phyloP scores from a whole-genome alignment of 2,329 filamentous ascomycete species.

The Fonsecaea pugnacius region DNA sequence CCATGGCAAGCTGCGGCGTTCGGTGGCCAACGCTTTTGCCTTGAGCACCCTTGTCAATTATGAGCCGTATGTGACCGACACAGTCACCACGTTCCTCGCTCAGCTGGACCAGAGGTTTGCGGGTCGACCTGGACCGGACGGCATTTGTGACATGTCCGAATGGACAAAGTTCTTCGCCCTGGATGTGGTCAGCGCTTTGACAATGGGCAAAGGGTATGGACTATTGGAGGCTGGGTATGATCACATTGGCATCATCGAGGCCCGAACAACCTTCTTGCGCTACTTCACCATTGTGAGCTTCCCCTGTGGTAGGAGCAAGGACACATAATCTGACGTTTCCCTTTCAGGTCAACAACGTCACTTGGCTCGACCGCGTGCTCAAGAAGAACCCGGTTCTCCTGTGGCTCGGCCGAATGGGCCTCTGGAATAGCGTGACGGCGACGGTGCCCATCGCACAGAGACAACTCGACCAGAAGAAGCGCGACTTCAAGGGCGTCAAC shows the following conservation, averaged over 20 bases:
- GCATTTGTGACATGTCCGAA: constrained; percentile 39
- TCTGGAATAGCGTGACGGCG: constrained; percentile 22
- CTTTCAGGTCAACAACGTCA: constrained; percentile 39
- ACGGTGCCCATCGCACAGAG: constrained; percentile 63
- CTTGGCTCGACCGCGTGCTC: constrained; percentile 42
- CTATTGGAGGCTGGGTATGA: constrained; percentile 42
- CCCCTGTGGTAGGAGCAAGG: not conserved
- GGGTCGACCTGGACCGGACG: constrained; percentile 7
- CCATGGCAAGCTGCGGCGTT: constrained; percentile 26
- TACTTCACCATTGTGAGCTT: constrained; percentile 33
- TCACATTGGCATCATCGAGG: constrained; percentile 41
- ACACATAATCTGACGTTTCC: not conserved
- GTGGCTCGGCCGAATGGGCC: constrained; percentile 18
- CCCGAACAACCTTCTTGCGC: constrained; percentile 35
- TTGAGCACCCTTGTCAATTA: constrained; percentile 35
- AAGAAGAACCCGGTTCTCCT: constrained; percentile 48
- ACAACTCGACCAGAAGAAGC: constrained; percentile 61
- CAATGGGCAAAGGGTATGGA: constrained; percentile 41
- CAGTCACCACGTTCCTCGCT: constrained; percentile 29
- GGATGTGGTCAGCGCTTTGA: constrained; percentile 45
- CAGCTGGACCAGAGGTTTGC: constrained; percentile 30
- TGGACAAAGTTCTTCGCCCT: constrained; percentile 44
- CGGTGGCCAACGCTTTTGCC: constrained; percentile 32
- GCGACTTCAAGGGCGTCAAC: constrained; percentile 18
- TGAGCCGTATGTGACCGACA: constrained; percentile 31